These are phyloP conservation scores for Astrocystis sublimbata DNA, from an alignment of 495 filamentous ascomycete species.

Conservation along the genomic window DNA sequence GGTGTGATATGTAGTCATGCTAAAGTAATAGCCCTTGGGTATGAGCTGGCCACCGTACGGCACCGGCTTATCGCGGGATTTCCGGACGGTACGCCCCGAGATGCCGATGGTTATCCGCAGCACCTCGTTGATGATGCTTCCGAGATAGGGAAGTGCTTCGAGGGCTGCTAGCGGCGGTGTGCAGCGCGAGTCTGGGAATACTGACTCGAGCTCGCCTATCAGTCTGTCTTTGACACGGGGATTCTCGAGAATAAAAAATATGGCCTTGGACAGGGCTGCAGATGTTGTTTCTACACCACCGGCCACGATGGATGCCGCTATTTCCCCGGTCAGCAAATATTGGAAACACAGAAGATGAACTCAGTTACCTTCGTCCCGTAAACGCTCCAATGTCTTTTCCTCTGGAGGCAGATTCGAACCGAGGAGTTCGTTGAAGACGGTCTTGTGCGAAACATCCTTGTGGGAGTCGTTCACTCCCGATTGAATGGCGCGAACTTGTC, in stretches of 20 bases:
- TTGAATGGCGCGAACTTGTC: constrained; percentile 5
- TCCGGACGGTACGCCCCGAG: too few species aligned
- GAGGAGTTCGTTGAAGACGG: constrained; percentile 34
- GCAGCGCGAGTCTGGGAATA: constrained; percentile 19
- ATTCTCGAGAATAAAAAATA: constrained; percentile 35
- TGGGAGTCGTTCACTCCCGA: neutral
- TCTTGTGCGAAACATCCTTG: constrained; percentile 1
- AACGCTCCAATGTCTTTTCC: constrained; percentile 34
- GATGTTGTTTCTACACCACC: constrained; percentile 38
- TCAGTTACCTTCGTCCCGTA: too few species aligned
- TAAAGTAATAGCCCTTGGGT: constrained; percentile 15
- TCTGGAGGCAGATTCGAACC: constrained; percentile 27
- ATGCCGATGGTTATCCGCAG: constrained; percentile 26
- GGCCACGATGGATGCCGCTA: constrained; percentile 30
- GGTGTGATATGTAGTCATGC: constrained; percentile 34
- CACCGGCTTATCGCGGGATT: too few species aligned
- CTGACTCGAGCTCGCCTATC: constrained; percentile 28
- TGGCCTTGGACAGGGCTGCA: constrained; percentile 26
- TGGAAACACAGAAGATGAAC: too few species aligned
- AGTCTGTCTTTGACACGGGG: constrained; percentile 28
- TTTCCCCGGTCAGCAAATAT: constrained; percentile 31
- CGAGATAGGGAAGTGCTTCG: constrained; percentile 39
- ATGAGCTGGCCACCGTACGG: constrained; percentile 9
- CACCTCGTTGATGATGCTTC: constrained; percentile 40
- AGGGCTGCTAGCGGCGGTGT: constrained; percentile 26